These are phyloP conservation scores for Tetracentron sinense DNA, from an alignment of 164 flowering plant species.

Conservation along the genomic window DNA sequence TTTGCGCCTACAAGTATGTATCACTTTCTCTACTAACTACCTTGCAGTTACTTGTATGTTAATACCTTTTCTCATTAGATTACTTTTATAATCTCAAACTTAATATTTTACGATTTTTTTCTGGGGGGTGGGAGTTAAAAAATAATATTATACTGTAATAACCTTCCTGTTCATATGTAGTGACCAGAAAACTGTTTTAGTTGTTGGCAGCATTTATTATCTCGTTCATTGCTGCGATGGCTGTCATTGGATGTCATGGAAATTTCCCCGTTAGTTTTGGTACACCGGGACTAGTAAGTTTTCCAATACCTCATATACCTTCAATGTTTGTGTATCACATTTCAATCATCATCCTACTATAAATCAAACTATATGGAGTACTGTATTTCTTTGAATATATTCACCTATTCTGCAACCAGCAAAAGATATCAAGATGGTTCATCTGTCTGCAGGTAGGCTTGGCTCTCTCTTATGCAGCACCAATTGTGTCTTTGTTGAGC, in stretches of 20 bases:
- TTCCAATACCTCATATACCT: conserved; percentile 1
- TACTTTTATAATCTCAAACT: neutral
- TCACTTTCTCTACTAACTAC: neutral
- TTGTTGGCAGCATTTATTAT: conserved; percentile 78
- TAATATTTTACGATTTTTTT: neutral
- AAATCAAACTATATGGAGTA: neutral
- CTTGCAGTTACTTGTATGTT: neutral
- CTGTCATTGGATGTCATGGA: conserved; percentile 70
- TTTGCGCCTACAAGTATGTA: conserved; percentile 80
- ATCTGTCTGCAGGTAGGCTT: conserved; percentile 68
- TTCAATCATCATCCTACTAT: neutral
- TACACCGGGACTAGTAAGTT: conserved; percentile 82
- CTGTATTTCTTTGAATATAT: neutral
- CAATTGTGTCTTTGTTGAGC: conserved; percentile 78
- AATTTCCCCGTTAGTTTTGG: conserved; percentile 61
- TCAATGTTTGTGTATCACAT: neutral
- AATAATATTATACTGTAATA: no score
- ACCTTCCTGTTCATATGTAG: neutral
- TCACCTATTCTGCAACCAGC: neutral
- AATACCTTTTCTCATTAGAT: neutral
- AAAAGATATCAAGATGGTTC: conserved; percentile 5
- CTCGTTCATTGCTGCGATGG: conserved; percentile 79
- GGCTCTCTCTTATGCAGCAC: conserved; percentile 96
- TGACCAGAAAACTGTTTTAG: conserved; percentile 35
- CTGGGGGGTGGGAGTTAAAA: no score